These are phyloP conservation scores for Aureobasidium pullulans DNA, from an alignment of 2,329 filamentous ascomycete species.

Conservation along the genomic window DNA sequence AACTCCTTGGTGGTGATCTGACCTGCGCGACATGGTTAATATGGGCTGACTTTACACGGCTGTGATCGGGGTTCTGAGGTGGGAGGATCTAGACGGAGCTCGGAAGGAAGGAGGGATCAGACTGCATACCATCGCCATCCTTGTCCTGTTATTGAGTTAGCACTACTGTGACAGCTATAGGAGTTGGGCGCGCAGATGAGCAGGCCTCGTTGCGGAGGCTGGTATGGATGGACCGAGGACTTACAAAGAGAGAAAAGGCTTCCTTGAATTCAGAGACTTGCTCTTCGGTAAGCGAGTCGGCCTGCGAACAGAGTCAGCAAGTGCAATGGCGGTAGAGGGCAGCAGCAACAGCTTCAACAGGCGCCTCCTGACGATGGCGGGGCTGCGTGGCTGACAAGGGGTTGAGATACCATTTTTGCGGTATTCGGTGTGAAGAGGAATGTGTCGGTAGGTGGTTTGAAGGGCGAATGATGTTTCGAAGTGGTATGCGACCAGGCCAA, in stretches of 20 bases:
- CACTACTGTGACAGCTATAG: background rate
- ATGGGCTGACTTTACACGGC: background rate
- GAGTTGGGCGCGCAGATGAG: constrained; percentile 8
- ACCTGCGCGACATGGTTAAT: constrained; percentile 32
- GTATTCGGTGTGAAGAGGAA: constrained; percentile 1
- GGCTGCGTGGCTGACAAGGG: constrained; percentile 17
- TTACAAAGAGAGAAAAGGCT: constrained; percentile 99
- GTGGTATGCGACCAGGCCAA: background rate
- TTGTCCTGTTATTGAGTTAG: constrained; percentile 40
- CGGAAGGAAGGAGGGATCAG: background rate
- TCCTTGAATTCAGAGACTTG: constrained; percentile 99
- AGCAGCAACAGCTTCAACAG: background rate
- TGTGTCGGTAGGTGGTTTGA: background rate
- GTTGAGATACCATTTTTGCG: constrained; percentile 21
- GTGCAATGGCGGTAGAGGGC: background rate
- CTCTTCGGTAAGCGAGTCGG: constrained; percentile 97
- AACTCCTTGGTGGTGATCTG: constrained; percentile 59
- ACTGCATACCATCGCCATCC: constrained; percentile 48
- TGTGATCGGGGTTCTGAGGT: constrained; percentile 3
- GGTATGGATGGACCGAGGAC: constrained; percentile 34
- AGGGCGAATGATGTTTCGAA: background rate
- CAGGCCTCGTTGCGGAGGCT: constrained; percentile 14
- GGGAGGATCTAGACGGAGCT: background rate
- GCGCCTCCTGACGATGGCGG: constrained; percentile 14
- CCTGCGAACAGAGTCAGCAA: constrained; percentile 46